phyloP scores from a whole-genome alignment of 805 yeast genomes.

The Starmerella tilneyi region DNA sequence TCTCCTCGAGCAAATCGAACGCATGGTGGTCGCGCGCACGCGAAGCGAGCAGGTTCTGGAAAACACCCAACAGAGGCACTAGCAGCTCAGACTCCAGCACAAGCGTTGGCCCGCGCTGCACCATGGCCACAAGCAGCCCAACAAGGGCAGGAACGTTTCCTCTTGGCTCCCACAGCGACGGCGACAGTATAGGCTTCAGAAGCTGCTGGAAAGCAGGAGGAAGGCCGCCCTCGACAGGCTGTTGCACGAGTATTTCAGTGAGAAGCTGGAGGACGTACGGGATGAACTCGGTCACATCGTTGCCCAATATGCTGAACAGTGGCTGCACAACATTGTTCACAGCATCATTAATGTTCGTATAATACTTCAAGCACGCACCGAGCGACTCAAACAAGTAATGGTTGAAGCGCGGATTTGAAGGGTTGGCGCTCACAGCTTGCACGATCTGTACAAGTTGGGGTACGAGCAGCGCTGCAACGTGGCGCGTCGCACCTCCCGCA shows the following conservation, averaged over 20 bases:
- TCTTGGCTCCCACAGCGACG: constrained; percentile 83
- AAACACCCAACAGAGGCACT: constrained; percentile 86
- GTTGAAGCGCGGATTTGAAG: constrained; percentile 88
- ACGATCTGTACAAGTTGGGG: constrained; percentile 62
- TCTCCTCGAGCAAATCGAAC: constrained; percentile 68
- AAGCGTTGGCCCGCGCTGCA: constrained; percentile 37
- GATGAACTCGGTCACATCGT: constrained; percentile 85
- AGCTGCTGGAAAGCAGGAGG: constrained; percentile 58
- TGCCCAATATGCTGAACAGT: constrained; percentile 54
- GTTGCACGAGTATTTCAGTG: constrained; percentile 58
- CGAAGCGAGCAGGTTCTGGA: constrained; percentile 83
- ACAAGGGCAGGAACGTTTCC: constrained; percentile 93
- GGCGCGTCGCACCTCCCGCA: constrained; percentile 42
- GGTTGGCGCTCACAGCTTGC: constrained; percentile 66
- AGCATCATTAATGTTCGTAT: constrained; percentile 26
- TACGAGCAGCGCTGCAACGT: constrained; percentile 36
- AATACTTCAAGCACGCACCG: constrained; percentile 57
- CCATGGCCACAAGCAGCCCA: constrained; percentile 60
- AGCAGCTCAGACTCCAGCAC: constrained; percentile 38
- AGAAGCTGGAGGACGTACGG: constrained; percentile 90
- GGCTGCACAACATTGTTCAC: constrained; percentile 55
- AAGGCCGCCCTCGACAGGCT: constrained; percentile 35
- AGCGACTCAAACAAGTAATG: constrained; percentile 86
- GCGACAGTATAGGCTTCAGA: constrained; percentile 73
- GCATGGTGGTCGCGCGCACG: constrained; percentile 72